Conservation (phyloP, 1,139 yeast species). For the Casaregolazyma lundiana region DNA sequence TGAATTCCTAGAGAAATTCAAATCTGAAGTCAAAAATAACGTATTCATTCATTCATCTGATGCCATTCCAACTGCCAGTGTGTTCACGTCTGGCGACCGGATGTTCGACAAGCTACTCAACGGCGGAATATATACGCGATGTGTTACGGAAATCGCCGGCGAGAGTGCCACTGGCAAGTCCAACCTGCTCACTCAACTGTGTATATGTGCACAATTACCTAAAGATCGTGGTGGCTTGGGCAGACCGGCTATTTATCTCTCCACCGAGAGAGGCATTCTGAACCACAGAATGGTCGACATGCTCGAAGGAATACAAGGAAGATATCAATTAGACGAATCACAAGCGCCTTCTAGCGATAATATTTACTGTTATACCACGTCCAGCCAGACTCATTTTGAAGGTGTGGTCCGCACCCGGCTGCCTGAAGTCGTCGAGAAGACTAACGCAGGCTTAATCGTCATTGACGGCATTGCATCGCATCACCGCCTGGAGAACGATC, state of each 20-base stretch:
- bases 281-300: slow-evolving; percentile 39
- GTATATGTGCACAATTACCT: slow-evolving; percentile 53
- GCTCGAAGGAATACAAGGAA: slow-evolving; percentile 10
- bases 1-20: slow-evolving; percentile 14
- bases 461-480: slow-evolving; percentile 89
- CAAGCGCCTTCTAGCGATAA: slow-evolving; percentile 38
- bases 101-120: slow-evolving; percentile 52
- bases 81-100: slow-evolving; percentile 57
- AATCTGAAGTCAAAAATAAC: background rate
- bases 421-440: slow-evolving; percentile 47
- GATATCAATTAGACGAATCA: slow-evolving; percentile 1
- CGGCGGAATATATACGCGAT: slow-evolving; percentile 67
- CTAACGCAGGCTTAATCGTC: slow-evolving; percentile 50
- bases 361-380: slow-evolving; percentile 59
- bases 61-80: slow-evolving; percentile 29
- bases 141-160: slow-evolving; percentile 76
- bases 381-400: slow-evolving; percentile 67
- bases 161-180: slow-evolving; percentile 84
- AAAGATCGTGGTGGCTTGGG: slow-evolving; percentile 43
- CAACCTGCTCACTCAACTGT: slow-evolving; percentile 63
- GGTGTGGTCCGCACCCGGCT: slow-evolving; percentile 69
- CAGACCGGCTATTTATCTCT: slow-evolving; percentile 54
- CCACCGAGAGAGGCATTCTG: slow-evolving; percentile 69
- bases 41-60: slow-evolving; percentile 8
- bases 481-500: slow-evolving; percentile 53